These are phyloP conservation scores for Tetrastigma voinierianum DNA, from an alignment of 164 flowering plant species.

Conservation along the genomic window DNA sequence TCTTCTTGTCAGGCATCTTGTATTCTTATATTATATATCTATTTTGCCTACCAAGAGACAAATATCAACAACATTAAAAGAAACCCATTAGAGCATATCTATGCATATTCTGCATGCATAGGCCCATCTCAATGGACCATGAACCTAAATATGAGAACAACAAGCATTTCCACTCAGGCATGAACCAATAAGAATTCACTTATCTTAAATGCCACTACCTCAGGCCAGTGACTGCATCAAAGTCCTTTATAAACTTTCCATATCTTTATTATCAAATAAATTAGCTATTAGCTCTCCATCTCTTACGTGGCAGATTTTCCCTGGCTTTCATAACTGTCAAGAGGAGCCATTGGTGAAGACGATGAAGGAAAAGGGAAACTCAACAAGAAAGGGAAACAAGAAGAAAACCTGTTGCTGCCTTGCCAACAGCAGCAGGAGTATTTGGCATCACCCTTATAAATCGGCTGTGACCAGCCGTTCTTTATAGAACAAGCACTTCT, in stretches of 20 bases:
- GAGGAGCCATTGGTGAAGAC: slow-evolving; percentile 7
- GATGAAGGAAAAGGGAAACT: neutral
- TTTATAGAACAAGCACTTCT: slow-evolving; percentile 28
- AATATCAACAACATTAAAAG: neutral
- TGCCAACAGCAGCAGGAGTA: slow-evolving; percentile 93
- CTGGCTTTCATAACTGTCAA: slow-evolving; percentile 68
- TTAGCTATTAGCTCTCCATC: slow-evolving; percentile 66
- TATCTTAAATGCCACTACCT: slow-evolving; percentile 45
- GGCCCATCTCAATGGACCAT: too few species aligned
- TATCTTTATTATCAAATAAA: slow-evolving; percentile 80
- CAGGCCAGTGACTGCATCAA: slow-evolving; percentile 93
- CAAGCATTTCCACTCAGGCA: too few species aligned
- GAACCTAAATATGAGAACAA: too few species aligned
- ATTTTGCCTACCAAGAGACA: too few species aligned
- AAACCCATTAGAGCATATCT: too few species aligned
- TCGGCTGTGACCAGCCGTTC: slow-evolving; percentile 83
- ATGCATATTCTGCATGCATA: too few species aligned
- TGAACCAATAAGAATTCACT: neutral
- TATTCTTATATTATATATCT: too few species aligned
- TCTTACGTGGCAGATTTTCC: slow-evolving; percentile 71
- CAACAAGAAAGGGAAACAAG: neutral
- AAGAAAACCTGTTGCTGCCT: slow-evolving; percentile 80
- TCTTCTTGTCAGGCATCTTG: too few species aligned
- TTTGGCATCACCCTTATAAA: slow-evolving; percentile 95
- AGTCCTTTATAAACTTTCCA: slow-evolving; percentile 86